These are phyloP conservation scores for Salmacisia buchloeana DNA, from an alignment of 1,284 basidiomycete genomes.

Conservation along the genomic window DNA sequence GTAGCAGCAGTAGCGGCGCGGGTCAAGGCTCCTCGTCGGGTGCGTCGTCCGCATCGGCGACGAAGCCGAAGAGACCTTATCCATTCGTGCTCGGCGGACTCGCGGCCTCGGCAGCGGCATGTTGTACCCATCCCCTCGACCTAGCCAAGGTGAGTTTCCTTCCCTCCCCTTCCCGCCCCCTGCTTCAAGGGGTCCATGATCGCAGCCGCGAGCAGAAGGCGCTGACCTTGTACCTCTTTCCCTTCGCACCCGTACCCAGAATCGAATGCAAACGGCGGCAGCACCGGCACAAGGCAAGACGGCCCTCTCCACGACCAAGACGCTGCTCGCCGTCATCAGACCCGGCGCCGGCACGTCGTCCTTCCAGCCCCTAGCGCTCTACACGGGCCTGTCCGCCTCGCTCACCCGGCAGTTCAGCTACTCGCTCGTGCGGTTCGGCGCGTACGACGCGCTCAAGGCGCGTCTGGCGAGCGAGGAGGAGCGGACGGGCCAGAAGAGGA, in stretches of 20 bases:
- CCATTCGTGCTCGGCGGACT: conserved; percentile 44
- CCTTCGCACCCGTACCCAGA: conserved; percentile 14
- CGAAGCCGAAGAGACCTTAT: conserved; percentile 1
- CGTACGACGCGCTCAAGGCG: conserved; percentile 44
- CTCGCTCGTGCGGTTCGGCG: conserved; percentile 29
- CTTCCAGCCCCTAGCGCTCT: conserved; percentile 18
- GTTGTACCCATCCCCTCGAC: conserved; percentile 51
- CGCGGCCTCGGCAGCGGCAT: conserved; percentile 45
- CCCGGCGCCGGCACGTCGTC: conserved; percentile 31
- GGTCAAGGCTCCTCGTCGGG: no score
- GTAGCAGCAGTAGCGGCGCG: no score
- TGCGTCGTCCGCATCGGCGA: background rate
- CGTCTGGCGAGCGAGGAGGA: conserved; percentile 13
- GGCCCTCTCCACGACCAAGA: conserved; percentile 20
- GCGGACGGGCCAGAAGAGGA: conserved; percentile 13
- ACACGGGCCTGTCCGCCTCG: conserved; percentile 43
- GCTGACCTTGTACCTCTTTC: background rate
- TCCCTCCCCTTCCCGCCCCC: background rate
- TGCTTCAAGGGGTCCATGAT: background rate
- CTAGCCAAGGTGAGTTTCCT: conserved; percentile 25
- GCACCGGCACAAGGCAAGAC: conserved; percentile 31
- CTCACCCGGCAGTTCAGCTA: conserved; percentile 49
- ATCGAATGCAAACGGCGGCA: conserved; percentile 49
- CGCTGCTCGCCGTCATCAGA: conserved; percentile 12
- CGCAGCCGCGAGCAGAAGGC: background rate